These are phyloP conservation scores for Beta lomatogona DNA, from an alignment of 179 eudicot genomes.

Conservation along the genomic window DNA sequence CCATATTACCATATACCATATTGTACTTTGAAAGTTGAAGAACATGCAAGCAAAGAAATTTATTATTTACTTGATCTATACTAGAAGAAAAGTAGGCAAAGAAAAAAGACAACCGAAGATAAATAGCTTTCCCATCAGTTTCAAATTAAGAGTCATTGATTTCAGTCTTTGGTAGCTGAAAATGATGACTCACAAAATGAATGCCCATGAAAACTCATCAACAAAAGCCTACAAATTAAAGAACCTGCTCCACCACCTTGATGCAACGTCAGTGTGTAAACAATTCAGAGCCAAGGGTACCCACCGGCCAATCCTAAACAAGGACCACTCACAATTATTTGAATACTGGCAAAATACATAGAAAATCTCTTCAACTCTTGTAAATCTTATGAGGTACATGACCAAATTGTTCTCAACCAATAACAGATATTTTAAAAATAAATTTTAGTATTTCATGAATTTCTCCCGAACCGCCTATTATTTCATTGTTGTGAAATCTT, in stretches of 20 bases:
- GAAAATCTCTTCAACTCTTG: too few species aligned
- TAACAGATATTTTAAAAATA: too few species aligned
- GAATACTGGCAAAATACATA: background rate
- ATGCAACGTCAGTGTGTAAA: conserved; percentile 23
- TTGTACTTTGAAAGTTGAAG: background rate
- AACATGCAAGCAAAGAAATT: background rate
- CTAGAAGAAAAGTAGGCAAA: background rate
- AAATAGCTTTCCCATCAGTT: background rate
- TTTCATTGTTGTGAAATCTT: too few species aligned
- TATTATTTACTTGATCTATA: background rate
- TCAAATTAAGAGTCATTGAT: background rate
- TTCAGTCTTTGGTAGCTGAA: conserved; percentile 28
- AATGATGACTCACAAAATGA: conserved; percentile 18
- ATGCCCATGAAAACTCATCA: conserved; percentile 24
- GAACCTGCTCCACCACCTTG: conserved; percentile 26
- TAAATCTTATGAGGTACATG: too few species aligned
- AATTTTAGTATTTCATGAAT: too few species aligned
- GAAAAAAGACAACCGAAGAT: background rate
- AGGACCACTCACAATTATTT: conserved; percentile 25
- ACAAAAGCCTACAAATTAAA: conserved; percentile 23
- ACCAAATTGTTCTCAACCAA: too few species aligned
- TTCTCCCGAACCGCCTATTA: too few species aligned
- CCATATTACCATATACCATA: background rate
- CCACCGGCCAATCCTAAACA: conserved; percentile 5
- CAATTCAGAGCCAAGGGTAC: background rate